These are phyloP conservation scores for Tephrocybe sp. DNA, from an alignment of 768 basidiomycete genomes.

Conservation along the genomic window DNA sequence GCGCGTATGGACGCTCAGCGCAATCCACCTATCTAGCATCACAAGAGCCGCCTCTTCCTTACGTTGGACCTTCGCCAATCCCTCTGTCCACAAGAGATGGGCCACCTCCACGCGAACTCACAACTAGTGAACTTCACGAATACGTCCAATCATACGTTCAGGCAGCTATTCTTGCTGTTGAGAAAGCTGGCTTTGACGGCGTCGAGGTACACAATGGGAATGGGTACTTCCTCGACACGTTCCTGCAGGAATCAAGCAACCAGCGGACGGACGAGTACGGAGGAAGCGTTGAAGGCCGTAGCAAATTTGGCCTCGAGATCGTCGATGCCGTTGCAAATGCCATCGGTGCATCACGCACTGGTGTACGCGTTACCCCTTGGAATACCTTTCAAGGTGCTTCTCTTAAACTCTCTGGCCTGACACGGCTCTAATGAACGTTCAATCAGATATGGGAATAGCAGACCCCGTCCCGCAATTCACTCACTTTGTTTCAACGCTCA, in stretches of 20 bases:
- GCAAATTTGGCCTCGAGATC: slow-evolving; percentile 55
- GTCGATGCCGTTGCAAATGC: slow-evolving; percentile 47
- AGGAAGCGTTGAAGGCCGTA: slow-evolving; percentile 60
- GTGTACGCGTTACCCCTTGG: slow-evolving; percentile 60
- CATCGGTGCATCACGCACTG: slow-evolving; percentile 53
- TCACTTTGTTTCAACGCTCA: slow-evolving; percentile 39
- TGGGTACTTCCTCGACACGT: slow-evolving; percentile 56
- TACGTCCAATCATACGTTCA: slow-evolving; percentile 47
- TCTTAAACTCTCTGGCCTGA: not conserved
- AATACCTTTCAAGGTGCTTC: slow-evolving; percentile 33
- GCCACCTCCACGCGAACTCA: slow-evolving; percentile 38
- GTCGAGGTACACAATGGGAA: slow-evolving; percentile 47
- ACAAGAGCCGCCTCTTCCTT: slow-evolving; percentile 25
- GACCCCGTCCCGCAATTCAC: slow-evolving; percentile 31
- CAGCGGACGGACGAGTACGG: slow-evolving; percentile 65
- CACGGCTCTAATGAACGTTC: not conserved
- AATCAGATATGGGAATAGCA: slow-evolving; percentile 39
- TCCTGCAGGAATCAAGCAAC: slow-evolving; percentile 56
- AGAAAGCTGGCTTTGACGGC: slow-evolving; percentile 67
- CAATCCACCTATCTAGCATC: slow-evolving; percentile 29
- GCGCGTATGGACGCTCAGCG: slow-evolving; percentile 52
- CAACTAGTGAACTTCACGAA: slow-evolving; percentile 46
- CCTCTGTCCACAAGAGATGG: slow-evolving; percentile 16
- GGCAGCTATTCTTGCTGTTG: slow-evolving; percentile 54
- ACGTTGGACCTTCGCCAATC: slow-evolving; percentile 33